phyloP scores from a whole-genome alignment of 495 filamentous ascomycete species.

The Tuber calosporum region DNA sequence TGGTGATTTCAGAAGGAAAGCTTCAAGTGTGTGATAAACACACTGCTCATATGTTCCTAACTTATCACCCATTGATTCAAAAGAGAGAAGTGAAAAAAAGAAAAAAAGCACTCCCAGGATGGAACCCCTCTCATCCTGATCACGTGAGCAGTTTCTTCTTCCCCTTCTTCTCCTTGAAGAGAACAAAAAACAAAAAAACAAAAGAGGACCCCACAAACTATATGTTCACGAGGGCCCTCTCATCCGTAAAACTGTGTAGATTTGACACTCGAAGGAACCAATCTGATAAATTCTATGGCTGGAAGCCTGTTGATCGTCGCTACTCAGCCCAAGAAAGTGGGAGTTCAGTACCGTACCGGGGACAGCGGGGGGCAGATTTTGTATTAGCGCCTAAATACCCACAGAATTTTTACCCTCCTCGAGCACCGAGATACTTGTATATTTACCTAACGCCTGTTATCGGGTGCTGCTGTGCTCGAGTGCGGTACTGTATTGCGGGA shows the following conservation, averaged over 20 bases:
- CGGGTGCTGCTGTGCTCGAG: not conserved
- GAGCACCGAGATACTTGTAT: too few relatives aligned
- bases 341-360: not conserved
- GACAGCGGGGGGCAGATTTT: not conserved
- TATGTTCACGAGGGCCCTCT: not conserved
- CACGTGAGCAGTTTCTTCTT: constrained; percentile 14
- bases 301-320: constrained; percentile 12
- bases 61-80: constrained; percentile 2
- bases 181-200: not conserved
- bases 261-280: not conserved
- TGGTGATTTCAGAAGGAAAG: constrained; percentile 10
- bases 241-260: constrained; percentile 6
- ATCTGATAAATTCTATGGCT: constrained; percentile 4
- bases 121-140: constrained; percentile 10
- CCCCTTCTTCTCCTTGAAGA: not conserved
- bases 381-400: not conserved
- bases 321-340: not conserved
- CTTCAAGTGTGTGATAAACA: constrained; percentile 14
- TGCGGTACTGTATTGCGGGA: not conserved
- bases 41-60: constrained; percentile 6
- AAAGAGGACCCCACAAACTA: not conserved
- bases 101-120: not conserved
- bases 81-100: not conserved
- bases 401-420: not conserved
- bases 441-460: not conserved